Percentiles rank a stretch among this genome's conserved stretches.
Conservation (phyloP, 1,284 basidiomycete genomes). For the Trametes polyzona region DNA sequence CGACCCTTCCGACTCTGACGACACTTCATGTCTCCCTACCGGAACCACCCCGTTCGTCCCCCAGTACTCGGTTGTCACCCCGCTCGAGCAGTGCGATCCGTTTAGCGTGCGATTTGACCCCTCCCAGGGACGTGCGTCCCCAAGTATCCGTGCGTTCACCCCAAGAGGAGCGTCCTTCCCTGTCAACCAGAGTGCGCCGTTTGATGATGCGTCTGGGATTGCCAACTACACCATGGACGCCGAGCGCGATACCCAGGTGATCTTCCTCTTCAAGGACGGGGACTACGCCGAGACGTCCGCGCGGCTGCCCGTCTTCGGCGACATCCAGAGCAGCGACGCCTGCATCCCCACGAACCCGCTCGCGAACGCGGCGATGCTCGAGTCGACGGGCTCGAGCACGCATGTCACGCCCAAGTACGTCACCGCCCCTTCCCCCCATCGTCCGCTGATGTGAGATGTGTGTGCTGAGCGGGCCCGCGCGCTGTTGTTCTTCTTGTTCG, state of each 20-base stretch:
- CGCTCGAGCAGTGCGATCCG: slow-evolving; percentile 52
- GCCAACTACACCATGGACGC: slow-evolving; percentile 51
- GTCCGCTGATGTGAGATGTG: not conserved
- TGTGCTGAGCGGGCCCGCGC: no score
- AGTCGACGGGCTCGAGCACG: slow-evolving; percentile 6
- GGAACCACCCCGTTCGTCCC: slow-evolving; percentile 4
- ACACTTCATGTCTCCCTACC: slow-evolving; percentile 48
- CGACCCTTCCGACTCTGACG: slow-evolving; percentile 42
- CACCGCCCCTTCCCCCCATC: not conserved
- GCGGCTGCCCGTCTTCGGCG: slow-evolving; percentile 36
- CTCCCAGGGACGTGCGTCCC: slow-evolving; percentile 38
- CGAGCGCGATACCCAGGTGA: slow-evolving; percentile 41
- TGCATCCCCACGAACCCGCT: slow-evolving; percentile 32
- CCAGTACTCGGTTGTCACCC: slow-evolving; percentile 32
- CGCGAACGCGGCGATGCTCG: slow-evolving; percentile 6
- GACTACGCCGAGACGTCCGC: slow-evolving; percentile 34
- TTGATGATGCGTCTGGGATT: slow-evolving; percentile 33
- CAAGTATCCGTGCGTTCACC: slow-evolving; percentile 48
- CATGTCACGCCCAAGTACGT: slow-evolving; percentile 21
- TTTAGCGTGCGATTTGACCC: slow-evolving; percentile 51
- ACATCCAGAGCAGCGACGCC: slow-evolving; percentile 29
- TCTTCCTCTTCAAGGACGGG: slow-evolving; percentile 43
- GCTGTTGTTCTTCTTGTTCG: not conserved
- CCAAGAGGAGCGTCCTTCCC: slow-evolving; percentile 46
- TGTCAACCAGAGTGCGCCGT: slow-evolving; percentile 41